phyloP scores from a whole-genome alignment of 768 basidiomycete species.

The Kockovaella imperatae region DNA sequence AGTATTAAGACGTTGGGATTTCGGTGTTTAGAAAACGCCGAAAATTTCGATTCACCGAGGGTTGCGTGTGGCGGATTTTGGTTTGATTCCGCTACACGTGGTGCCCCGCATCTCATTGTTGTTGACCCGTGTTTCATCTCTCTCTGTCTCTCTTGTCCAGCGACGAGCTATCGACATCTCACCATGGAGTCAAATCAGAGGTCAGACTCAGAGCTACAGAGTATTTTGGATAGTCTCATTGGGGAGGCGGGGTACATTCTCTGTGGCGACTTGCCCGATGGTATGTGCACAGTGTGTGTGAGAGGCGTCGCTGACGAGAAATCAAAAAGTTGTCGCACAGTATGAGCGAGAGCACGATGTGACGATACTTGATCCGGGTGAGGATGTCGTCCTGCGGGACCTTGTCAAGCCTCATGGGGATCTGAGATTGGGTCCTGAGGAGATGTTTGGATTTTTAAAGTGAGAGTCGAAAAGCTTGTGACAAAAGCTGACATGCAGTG shows the following conservation, averaged over 20 bases:
- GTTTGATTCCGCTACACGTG: not conserved
- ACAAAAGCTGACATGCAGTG: not conserved
- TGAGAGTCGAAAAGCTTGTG: too few relatives aligned
- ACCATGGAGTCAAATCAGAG: constrained; percentile 14
- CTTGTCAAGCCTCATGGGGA: constrained; percentile 21
- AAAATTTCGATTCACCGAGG: not conserved
- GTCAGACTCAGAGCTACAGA: constrained; percentile 31
- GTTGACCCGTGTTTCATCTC: not conserved
- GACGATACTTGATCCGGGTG: constrained; percentile 23
- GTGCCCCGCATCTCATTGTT: too few relatives aligned
- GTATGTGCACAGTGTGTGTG: constrained; percentile 7
- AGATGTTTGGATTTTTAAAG: constrained; percentile 31
- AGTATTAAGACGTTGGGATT: constrained; percentile 2
- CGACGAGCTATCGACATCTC: not conserved
- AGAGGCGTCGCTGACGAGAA: not conserved
- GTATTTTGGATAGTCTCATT: constrained; percentile 33
- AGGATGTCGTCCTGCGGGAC: constrained; percentile 14
- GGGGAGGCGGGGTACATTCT: constrained; percentile 24
- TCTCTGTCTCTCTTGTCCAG: not conserved
- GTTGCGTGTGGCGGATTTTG: not conserved
- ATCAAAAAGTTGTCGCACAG: constrained; percentile 13
- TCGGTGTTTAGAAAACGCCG: constrained; percentile 3
- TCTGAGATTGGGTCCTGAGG: constrained; percentile 18
- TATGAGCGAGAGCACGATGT: constrained; percentile 25
- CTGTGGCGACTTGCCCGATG: constrained; percentile 24